Base-by-base conservation (phyloP, 2,329 filamentous ascomycete genomes). In the Curvularia lunata region DNA sequence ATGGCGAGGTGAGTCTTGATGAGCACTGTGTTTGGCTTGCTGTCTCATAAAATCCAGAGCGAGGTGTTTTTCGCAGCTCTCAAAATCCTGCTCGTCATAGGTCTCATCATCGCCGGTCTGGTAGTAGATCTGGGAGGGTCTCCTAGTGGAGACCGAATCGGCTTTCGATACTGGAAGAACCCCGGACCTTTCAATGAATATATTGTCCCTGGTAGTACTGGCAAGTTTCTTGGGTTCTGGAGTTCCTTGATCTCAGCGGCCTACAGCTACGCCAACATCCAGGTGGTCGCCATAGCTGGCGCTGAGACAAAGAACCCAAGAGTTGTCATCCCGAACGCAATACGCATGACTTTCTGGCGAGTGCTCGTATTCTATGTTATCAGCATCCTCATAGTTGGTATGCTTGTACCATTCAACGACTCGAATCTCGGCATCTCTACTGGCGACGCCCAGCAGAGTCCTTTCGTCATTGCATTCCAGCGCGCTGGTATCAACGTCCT, bases 91-190 rank as follows among this genome's bases (percentile, higher is more conserved):
- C 57, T 71, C 2, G 63, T 71, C 40, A 40, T 73, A 8, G 70
- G 70, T 48, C 54, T 74, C 34, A 69, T 74, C 48, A 66, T 72
- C 23, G 59, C 69, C 19, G 66, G 66, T 4, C 48, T 74, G 21
- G 68, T 72, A 38, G 65, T 74, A n/a, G 63, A 69, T 45, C 63
- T 74, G 10, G 71, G 70, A 18, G 71, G 70, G 2, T 63, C 66
- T 12, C 70, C 70, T 2, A 67, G 64, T 42, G 61, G 66, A 40
- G 68, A 70, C n/a, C 65, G 42, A 4, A 64, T 71, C 21, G 88
- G 88, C 1, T 91, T 91, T 71, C 75, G 80, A 46, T 90, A 89
- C 73, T 92, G 89, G 89, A 83, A 79, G 41, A 72, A 85, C 13
- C 88, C 88, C 0, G 88, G 87, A 1, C 85, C 87, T 0, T 70